These are phyloP conservation scores for Penicillium cosmopolitanum DNA, from an alignment of 495 filamentous ascomycete species.

Conservation along the genomic window DNA sequence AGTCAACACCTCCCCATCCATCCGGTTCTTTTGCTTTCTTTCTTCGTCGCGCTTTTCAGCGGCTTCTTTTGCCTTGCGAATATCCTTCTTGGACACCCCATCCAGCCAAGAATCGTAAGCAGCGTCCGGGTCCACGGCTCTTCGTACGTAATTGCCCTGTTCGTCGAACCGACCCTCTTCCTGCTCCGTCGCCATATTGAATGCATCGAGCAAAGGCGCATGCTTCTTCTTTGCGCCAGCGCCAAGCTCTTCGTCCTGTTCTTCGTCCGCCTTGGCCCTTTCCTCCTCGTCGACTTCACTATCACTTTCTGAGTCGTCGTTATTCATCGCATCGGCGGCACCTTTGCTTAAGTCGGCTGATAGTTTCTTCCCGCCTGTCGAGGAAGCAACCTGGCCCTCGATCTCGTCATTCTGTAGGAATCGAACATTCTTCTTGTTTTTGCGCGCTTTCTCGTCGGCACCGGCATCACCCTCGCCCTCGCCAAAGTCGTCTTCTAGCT, in stretches of 20 bases:
- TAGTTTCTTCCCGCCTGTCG: slow-evolving; percentile 72
- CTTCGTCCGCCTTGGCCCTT: slow-evolving; percentile 66
- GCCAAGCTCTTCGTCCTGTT: slow-evolving; percentile 84
- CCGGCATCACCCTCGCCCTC: slow-evolving; percentile 60
- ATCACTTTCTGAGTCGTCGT: slow-evolving; percentile 57
- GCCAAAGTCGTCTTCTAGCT: slow-evolving; percentile 62
- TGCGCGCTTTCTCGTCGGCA: slow-evolving; percentile 48
- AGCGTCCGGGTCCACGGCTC: slow-evolving; percentile 85
- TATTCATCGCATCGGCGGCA: slow-evolving; percentile 42
- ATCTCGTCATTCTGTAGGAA: slow-evolving; percentile 80
- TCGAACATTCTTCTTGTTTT: slow-evolving; percentile 76
- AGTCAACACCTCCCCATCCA: slow-evolving; percentile 74
- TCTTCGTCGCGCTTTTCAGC: slow-evolving; percentile 85
- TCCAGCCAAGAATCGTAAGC: slow-evolving; percentile 92
- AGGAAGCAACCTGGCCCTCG: slow-evolving; percentile 77
- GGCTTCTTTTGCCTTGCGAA: slow-evolving; percentile 83
- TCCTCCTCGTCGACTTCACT: slow-evolving; percentile 76
- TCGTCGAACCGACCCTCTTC: slow-evolving; percentile 94
- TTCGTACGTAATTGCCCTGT: slow-evolving; percentile 87
- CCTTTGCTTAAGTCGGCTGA: slow-evolving; percentile 57
- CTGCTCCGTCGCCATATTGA: slow-evolving; percentile 89
- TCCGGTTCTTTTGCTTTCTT: slow-evolving; percentile 63
- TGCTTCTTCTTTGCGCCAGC: slow-evolving; percentile 89
- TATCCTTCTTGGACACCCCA: slow-evolving; percentile 90
- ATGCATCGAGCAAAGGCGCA: slow-evolving; percentile 94